These are phyloP conservation scores for Skeletonema marinoi DNA, from an alignment of 108 stramenopile species.

Conservation along the genomic window DNA sequence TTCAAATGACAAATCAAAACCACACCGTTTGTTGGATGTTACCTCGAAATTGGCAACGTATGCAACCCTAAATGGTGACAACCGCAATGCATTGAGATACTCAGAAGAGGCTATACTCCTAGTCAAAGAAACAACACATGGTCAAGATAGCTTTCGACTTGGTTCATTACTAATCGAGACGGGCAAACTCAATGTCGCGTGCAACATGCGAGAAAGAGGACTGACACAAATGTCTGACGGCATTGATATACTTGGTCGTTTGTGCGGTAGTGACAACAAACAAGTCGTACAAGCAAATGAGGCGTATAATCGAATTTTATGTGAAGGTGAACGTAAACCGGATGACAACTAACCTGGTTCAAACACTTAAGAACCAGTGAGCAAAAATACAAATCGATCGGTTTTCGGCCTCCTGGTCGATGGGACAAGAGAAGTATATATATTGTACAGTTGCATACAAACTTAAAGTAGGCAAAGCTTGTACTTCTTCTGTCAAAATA, in stretches of 20 bases:
- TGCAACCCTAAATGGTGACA: conserved; percentile 6
- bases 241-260: not conserved
- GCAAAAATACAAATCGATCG: not conserved
- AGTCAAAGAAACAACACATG: not conserved
- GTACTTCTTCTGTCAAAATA: too few relatives aligned
- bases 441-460: too few relatives aligned
- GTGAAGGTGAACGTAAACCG: not conserved
- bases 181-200: conserved; percentile 5
- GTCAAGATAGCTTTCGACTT: not conserved
- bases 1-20: not conserved
- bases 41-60: conserved; percentile 8
- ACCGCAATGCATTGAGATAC: conserved; percentile 2
- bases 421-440: too few relatives aligned
- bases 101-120: conserved; percentile 15
- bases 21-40: conserved; percentile 1
- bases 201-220: not conserved
- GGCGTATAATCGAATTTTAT: not conserved
- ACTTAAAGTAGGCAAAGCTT: too few relatives aligned
- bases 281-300: not conserved
- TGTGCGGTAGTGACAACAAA: conserved; percentile 1
- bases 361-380: not conserved
- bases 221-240: conserved; percentile 12
- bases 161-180: conserved; percentile 5
- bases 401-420: too few relatives aligned
- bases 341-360: not conserved